Conservation (phyloP, 768 basidiomycete species). For the Daedalea quercina region DNA sequence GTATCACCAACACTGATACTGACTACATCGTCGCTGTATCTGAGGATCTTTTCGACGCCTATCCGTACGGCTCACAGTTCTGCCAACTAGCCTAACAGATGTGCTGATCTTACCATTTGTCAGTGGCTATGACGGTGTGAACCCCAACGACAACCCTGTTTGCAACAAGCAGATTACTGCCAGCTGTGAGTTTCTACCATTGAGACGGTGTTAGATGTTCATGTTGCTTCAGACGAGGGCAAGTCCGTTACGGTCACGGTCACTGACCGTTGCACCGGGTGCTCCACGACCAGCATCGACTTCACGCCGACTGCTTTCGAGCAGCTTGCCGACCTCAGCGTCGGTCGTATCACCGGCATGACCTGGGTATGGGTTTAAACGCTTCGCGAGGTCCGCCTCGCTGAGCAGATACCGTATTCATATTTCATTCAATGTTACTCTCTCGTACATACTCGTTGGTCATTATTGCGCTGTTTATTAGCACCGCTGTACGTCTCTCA, state of each 20-base stretch:
- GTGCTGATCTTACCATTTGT: background rate
- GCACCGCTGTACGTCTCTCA: conserved; percentile 3
- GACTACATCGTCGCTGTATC: conserved; percentile 58
- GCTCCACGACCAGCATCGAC: conserved; percentile 47
- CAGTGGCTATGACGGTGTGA: conserved; percentile 47
- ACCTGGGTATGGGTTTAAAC: conserved; percentile 33
- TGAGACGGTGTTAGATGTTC: conserved; percentile 1
- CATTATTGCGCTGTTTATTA: conserved; percentile 3
- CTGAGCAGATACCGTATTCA: conserved; percentile 1
- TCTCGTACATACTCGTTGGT: background rate
- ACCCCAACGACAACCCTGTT: conserved; percentile 75
- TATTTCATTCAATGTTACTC: background rate
- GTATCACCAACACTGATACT: conserved; percentile 43
- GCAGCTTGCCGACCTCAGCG: conserved; percentile 30
- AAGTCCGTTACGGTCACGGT: conserved; percentile 41
- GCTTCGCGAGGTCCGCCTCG: background rate
- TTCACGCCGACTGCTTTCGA: conserved; percentile 55
- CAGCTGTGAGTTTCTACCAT: conserved; percentile 36
- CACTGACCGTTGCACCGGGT: conserved; percentile 60
- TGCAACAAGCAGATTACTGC: conserved; percentile 44
- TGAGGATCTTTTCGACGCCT: conserved; percentile 45
- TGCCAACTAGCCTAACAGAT: background rate
- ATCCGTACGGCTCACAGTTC: conserved; percentile 53
- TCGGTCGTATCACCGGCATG: conserved; percentile 53
- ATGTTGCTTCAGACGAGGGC: conserved; percentile 38